phyloP scores from a whole-genome alignment of 352 stramenopile genomes.

The Phytophthora pluvialis region DNA sequence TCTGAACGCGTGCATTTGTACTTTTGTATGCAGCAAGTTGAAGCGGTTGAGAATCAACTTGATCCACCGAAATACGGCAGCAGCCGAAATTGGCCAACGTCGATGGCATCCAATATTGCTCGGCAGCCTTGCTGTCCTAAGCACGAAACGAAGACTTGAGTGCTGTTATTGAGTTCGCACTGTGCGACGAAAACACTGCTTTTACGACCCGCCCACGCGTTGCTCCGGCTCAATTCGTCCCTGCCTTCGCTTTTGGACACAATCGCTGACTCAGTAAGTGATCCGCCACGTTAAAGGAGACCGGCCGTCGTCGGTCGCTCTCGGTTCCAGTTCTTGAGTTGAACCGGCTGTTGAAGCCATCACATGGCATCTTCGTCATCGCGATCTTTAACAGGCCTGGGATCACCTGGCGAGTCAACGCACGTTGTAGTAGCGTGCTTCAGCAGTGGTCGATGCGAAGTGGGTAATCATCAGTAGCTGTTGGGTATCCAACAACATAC shows the following conservation, averaged over 20 bases:
- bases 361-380: constrained; percentile 29
- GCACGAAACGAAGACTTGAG: not conserved
- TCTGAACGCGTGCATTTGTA: not conserved
- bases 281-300: constrained; percentile 19
- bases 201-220: constrained; percentile 17
- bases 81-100: not conserved
- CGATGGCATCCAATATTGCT: not conserved
- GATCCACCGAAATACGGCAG: constrained; percentile 16
- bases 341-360: constrained; percentile 26
- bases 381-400: constrained; percentile 28
- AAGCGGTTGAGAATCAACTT: not conserved
- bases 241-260: not conserved
- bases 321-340: constrained; percentile 18
- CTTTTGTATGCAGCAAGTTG: constrained; percentile 14
- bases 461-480: not conserved
- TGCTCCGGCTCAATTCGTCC: constrained; percentile 15
- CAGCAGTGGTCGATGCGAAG: too few species aligned
- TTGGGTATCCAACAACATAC: constrained; percentile 2
- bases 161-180: not conserved
- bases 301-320: constrained; percentile 14
- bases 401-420: constrained; percentile 3
- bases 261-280: not conserved
- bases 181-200: not conserved
- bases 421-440: too few species aligned
- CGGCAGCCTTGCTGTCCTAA: not conserved